Conservation (phyloP, 495 filamentous ascomycete species). For the Ascodesmis nigricans region DNA sequence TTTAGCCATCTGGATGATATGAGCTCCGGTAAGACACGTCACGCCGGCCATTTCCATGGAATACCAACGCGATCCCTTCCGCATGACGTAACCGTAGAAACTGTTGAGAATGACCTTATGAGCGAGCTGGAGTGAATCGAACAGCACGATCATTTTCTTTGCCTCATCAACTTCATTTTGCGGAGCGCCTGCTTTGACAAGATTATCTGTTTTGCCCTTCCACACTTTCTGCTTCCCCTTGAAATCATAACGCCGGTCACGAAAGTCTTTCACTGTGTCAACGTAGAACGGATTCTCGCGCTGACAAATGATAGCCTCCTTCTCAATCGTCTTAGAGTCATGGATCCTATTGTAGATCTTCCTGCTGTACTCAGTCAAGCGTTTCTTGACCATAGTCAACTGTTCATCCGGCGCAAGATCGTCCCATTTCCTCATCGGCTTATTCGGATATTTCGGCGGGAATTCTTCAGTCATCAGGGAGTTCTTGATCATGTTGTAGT, state of each 20-base stretch:
- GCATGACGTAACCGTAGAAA: conserved; percentile 99
- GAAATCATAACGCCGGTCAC: conserved; percentile 91
- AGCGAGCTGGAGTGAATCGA: conserved; percentile 85
- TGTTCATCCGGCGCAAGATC: conserved; percentile 73
- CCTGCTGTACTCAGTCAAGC: conserved; percentile 80
- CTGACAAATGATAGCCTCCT: conserved; percentile 95
- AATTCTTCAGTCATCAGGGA: conserved; percentile 87
- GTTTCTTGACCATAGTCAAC: conserved; percentile 56
- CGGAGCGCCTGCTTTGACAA: conserved; percentile 61
- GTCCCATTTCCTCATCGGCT: conserved; percentile 49
- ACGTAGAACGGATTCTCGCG: conserved; percentile 98
- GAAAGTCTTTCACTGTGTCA: conserved; percentile 81
- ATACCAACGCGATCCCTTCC: conserved; percentile 96
- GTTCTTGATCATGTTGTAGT: conserved; percentile 97
- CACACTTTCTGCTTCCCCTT: conserved; percentile 96
- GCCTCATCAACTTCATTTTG: conserved; percentile 65
- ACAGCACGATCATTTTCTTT: conserved; percentile 96
- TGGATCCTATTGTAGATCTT: conserved; percentile 99
- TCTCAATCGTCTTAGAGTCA: conserved; percentile 75
- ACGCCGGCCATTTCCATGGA: conserved; percentile 99
- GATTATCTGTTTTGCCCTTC: conserved; percentile 80
- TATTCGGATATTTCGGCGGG: conserved; percentile 47
- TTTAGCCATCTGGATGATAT: conserved; percentile 92
- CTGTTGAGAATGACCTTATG: conserved; percentile 99
- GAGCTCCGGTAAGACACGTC: conserved; percentile 87